These are phyloP conservation scores for Chytriomyces confervae DNA, from an alignment of 192 early-diverging fungal genomes.

Conservation along the genomic window DNA sequence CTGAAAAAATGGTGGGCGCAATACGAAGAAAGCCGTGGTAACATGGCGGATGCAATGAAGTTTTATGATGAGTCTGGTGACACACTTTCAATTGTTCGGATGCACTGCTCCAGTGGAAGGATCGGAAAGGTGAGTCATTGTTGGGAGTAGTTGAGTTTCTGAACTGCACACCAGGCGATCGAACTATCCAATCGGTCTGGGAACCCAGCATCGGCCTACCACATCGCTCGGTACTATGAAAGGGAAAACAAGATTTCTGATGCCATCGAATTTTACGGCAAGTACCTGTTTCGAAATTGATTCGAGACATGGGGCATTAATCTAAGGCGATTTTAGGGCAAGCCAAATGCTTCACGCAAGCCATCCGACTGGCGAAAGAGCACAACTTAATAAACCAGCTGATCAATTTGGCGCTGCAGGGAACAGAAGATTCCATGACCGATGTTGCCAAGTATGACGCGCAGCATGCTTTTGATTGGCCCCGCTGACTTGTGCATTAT, in stretches of 20 bases:
- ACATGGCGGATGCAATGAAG: slow-evolving; percentile 48
- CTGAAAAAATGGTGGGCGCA: slow-evolving; percentile 65
- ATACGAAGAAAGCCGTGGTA: slow-evolving; percentile 53
- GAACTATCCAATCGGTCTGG: slow-evolving; percentile 45
- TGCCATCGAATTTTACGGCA: slow-evolving; percentile 5
- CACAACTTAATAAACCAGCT: slow-evolving; percentile 53
- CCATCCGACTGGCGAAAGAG: slow-evolving; percentile 60
- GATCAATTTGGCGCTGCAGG: slow-evolving; percentile 58
- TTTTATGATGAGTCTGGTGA: slow-evolving; percentile 57
- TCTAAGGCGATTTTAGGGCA: background rate
- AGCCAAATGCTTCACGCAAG: slow-evolving; percentile 57
- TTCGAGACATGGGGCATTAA: background rate
- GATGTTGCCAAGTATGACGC: slow-evolving; percentile 56
- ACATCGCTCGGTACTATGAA: slow-evolving; percentile 58
- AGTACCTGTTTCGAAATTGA: background rate
- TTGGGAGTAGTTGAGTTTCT: background rate
- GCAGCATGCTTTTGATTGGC: background rate
- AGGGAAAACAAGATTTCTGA: slow-evolving; percentile 48
- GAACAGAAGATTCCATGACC: slow-evolving; percentile 47
- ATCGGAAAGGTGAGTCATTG: slow-evolving; percentile 41
- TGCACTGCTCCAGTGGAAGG: slow-evolving; percentile 55
- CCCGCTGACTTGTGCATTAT: background rate
- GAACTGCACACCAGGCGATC: slow-evolving; percentile 39
- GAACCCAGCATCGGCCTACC: slow-evolving; percentile 50
- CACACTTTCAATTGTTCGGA: slow-evolving; percentile 50